Percentiles rank a stretch among this genome's conserved stretches.
Conservation (phyloP, 2,329 filamentous ascomycete species). For the Pestalotiopsis sp. region DNA sequence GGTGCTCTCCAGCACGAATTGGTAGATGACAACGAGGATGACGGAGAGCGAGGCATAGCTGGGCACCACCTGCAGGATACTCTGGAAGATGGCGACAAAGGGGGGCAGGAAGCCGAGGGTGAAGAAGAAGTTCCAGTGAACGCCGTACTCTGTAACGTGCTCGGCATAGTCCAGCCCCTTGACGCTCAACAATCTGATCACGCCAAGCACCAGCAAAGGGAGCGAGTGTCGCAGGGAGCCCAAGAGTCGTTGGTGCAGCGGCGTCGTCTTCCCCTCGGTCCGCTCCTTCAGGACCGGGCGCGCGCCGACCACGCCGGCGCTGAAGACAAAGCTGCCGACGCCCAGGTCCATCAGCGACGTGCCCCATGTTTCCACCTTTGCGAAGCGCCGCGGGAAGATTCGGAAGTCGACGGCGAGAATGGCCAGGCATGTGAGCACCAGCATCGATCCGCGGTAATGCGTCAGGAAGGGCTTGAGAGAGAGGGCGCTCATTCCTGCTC, state of each 20-base stretch:
- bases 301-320: constrained; percentile 87
- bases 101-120: constrained; percentile 87
- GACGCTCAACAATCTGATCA: constrained; percentile 82
- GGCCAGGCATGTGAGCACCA: constrained; percentile 84
- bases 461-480: constrained; percentile 92
- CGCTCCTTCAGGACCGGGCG: constrained; percentile 75
- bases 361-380: constrained; percentile 99
- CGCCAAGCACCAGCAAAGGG: constrained; percentile 78
- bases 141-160: constrained; percentile 95
- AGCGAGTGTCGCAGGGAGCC: constrained; percentile 77
- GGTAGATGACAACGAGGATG: constrained; percentile 69
- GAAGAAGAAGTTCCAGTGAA: constrained; percentile 99
- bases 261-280: constrained; percentile 48
- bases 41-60: constrained; percentile 79
- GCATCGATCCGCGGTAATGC: constrained; percentile 87
- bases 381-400: constrained; percentile 90
- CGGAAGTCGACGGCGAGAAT: constrained; percentile 97
- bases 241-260: constrained; percentile 61
- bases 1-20: constrained; percentile 75
- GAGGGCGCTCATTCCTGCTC: constrained; percentile 50
- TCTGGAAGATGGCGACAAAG: constrained; percentile 83
- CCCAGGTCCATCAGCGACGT: constrained; percentile 99
- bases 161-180: constrained; percentile 96
- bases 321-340: constrained; percentile 97
- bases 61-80: constrained; percentile 68